Evolutionary conservation across 1,284 basidiomycete species (phyloP), one percentile per base, ranked within the genome.

Genomic region (Pholiota adiposa): DNA sequence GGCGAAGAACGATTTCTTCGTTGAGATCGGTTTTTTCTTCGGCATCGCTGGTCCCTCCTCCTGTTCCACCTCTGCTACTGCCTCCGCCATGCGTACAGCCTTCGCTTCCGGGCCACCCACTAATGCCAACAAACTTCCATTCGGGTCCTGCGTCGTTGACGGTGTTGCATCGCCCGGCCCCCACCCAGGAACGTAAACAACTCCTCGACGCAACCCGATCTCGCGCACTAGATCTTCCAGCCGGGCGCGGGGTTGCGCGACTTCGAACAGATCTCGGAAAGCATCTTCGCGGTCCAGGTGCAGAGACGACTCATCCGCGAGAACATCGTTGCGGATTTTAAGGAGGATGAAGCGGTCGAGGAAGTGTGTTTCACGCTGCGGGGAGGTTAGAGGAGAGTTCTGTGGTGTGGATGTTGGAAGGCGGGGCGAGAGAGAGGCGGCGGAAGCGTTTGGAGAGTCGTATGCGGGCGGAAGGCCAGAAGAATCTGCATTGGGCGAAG

Each of bases 271-370:
- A 66, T 93, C 90, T 62, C 83, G 84, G 76, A 88, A 90, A 11
- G 81, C 79, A 68, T 92, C 90, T 51, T 87, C 86, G 21, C 87
- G 79, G 65, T 88, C 87, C 46, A 90, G 81, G 64, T 92, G 89
- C 18, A 92, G 79, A 70, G 86, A 85, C 0, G 83, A 81, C 51
- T 89, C 88, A 70, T 92, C 90, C 51, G 79, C 74, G 77, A 86
- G 86, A 40, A 90, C 81, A 70, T 93, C 90, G 67, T 92, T 88
- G 33, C 83, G 85, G 56, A 90, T 88, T 72, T 90, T 90, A 65
- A 92, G 82, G 6, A 84, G 83, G 58, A 93, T 87, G 77, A 90
- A 93, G 62, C 82, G 79, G 75, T 93, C 91, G 27, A 93, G 81
- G n/a, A 89, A 80, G 48, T 73, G 68, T 0, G 89, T 91, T 69